Evolutionary conservation across 2,329 filamentous ascomycete species (phyloP).

Genomic region (Rhynchosporium graminicola): DNA sequence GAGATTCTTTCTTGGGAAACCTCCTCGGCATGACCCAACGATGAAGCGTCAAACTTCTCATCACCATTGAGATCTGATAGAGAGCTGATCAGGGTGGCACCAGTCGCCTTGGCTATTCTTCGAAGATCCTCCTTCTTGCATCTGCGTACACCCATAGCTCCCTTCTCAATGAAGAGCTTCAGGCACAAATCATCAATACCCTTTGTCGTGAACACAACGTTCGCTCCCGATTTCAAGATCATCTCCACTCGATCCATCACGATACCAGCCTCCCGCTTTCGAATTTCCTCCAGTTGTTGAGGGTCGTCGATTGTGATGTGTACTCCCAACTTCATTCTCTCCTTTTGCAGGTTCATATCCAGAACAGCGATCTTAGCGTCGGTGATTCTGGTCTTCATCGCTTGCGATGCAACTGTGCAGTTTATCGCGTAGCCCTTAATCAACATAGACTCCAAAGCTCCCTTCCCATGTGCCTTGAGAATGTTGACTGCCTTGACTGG

Average conservation of each 20-base stretch:
- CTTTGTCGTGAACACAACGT: slow-evolving; percentile 95
- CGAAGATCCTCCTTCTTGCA: slow-evolving; percentile 99
- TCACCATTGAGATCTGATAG: slow-evolving; percentile 96
- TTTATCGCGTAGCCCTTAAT: slow-evolving; percentile 97
- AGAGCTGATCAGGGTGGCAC: slow-evolving; percentile 88
- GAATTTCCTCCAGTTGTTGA: slow-evolving; percentile 95
- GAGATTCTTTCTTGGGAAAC: slow-evolving; percentile 98
- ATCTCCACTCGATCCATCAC: slow-evolving; percentile 92
- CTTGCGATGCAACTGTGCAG: slow-evolving; percentile 97
- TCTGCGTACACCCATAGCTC: slow-evolving; percentile 91
- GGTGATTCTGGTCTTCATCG: slow-evolving; percentile 88
- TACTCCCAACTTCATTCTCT: slow-evolving; percentile 98
- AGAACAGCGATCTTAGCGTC: slow-evolving; percentile 96
- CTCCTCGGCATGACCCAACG: slow-evolving; percentile 89
- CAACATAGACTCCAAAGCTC: slow-evolving; percentile 80
- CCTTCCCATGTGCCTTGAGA: slow-evolving; percentile 97
- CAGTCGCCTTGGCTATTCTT: slow-evolving; percentile 93
- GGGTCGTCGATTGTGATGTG: slow-evolving; percentile 98
- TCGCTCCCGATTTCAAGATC: slow-evolving; percentile 96
- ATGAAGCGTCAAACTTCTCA: slow-evolving; percentile 90
- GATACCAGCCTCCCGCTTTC: slow-evolving; percentile 88
- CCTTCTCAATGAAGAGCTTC: slow-evolving; percentile 92
- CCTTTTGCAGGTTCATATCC: slow-evolving; percentile 98
- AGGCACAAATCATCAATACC: slow-evolving; percentile 95
- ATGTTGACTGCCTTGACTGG: slow-evolving; percentile 99